Evolutionary conservation across 768 basidiomycete species (phyloP).

Genomic region (Boletus sp.): DNA sequence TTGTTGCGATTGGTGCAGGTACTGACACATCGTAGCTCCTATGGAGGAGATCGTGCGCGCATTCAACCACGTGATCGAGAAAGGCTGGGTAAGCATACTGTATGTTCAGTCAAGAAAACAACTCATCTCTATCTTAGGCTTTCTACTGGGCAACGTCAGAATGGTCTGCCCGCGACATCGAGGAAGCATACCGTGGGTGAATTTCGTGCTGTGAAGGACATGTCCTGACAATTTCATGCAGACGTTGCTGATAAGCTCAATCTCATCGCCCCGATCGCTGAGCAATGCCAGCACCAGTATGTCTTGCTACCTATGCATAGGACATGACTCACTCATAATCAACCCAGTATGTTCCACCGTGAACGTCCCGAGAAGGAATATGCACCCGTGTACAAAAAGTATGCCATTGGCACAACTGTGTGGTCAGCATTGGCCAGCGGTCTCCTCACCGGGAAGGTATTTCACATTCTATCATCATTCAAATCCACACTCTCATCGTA

Average conservation of each 20-base stretch:
- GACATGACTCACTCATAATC: neutral
- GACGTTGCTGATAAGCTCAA: slow-evolving; percentile 51
- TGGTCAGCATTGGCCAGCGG: slow-evolving; percentile 58
- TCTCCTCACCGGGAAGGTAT: slow-evolving; percentile 52
- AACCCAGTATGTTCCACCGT: slow-evolving; percentile 48
- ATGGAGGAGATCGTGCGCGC: slow-evolving; percentile 59
- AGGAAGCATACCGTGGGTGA: slow-evolving; percentile 40
- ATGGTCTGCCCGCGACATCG: slow-evolving; percentile 52
- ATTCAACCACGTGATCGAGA: slow-evolving; percentile 53
- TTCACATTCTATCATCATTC: neutral
- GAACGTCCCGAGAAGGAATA: slow-evolving; percentile 57
- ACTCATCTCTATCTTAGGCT: slow-evolving; percentile 20
- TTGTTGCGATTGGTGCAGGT: neutral
- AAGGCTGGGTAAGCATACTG: slow-evolving; percentile 38
- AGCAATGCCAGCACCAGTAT: slow-evolving; percentile 51
- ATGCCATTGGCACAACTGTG: slow-evolving; percentile 48
- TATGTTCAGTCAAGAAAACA: neutral
- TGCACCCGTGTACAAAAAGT: slow-evolving; percentile 44
- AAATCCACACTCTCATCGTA: neutral
- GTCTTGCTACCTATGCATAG: neutral
- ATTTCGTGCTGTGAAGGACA: neutral
- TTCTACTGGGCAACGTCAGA: slow-evolving; percentile 54
- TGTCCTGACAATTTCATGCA: slow-evolving; percentile 10
- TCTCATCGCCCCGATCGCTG: slow-evolving; percentile 48
- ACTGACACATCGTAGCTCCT: slow-evolving; percentile 29